Evolutionary conservation across 1,139 yeast genomes (phyloP).

Genomic region (Debaryomycetaceae sp.): DNA sequence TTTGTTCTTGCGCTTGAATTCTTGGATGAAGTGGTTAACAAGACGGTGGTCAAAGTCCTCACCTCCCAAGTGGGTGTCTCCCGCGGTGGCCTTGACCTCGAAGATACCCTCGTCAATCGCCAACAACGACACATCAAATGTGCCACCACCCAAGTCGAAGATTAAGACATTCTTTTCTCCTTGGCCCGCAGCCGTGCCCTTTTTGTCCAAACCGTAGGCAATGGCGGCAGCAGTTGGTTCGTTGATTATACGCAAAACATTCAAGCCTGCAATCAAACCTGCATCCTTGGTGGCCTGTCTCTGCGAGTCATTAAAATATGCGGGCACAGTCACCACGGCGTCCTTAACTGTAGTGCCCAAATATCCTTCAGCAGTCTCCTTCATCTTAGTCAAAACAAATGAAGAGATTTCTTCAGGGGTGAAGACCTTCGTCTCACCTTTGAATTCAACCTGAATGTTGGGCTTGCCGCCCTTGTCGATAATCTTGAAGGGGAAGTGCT

Average conservation of each 20-base stretch:
- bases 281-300: conserved; percentile 65
- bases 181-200: conserved; percentile 38
- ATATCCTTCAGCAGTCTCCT: conserved; percentile 62
- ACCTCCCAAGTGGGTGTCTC: conserved; percentile 99
- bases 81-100: conserved; percentile 96
- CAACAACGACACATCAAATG: conserved; percentile 91
- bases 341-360: conserved; percentile 59
- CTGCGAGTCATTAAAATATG: conserved; percentile 59
- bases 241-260: conserved; percentile 55
- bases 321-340: conserved; percentile 73
- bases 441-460: conserved; percentile 55
- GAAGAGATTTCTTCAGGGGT: conserved; percentile 67
- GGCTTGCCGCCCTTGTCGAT: conserved; percentile 57
- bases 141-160: conserved; percentile 98
- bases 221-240: conserved; percentile 65
- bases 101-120: conserved; percentile 94
- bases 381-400: conserved; percentile 61
- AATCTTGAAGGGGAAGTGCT: conserved; percentile 63
- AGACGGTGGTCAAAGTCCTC: conserved; percentile 50
- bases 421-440: conserved; percentile 61
- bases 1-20: conserved; percentile 37
- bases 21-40: conserved; percentile 32
- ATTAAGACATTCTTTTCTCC: conserved; percentile 53
- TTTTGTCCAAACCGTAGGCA: conserved; percentile 67
- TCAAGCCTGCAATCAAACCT: conserved; percentile 58